Evolutionary conservation across 768 basidiomycete genomes (phyloP), one percentile per base, ranked within the genome.

Genomic region (Auricularia auricula-judae): DNA sequence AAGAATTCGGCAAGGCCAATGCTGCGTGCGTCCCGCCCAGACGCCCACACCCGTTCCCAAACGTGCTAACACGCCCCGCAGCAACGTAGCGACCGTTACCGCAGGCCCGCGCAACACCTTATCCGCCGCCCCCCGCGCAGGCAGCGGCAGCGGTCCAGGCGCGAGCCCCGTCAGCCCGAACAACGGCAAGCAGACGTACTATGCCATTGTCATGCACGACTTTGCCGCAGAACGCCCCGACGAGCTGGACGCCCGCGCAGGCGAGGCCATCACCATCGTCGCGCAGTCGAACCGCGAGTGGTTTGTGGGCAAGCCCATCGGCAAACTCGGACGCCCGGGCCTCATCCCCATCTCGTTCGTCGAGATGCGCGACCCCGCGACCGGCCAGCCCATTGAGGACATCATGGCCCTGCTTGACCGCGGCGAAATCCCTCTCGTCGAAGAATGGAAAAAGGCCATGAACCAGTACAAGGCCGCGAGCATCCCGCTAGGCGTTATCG

Each of bases 281-380:
- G 97, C 97, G 0, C 97, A 98, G 74, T 98, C 95, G n/a, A 99
- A 98, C 72, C 92, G 93, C 68, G 97, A 99, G 74, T 99, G 97
- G 97, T 98, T 98, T 74, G 97, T 99, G 60, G 97, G 97, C 34
- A 99, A 99, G 76, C 93, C 96, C 12, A 99, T 99, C 70, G 93
- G 94, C 47, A 83, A 86, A 64, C 84, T 99, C 21, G 96, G 97
- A 36, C 88, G 95, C 63, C 97, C 97, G 0, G 97, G 97, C 62
- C 82, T 99, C 65, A 98, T 99, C 65, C 97, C 97, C 4, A 95
- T 93, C 62, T 86, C 96, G 1, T 98, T 98, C 73, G 96, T 99
- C 69, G 89, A 98, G 75, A 89, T 98, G 60, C 90, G 93, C 65
- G 95, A 99, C 74, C 95, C 95, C 21, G 78, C 84, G 10, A 93